Base-by-base conservation (phyloP, 257 asterid genomes). In the Echites panduratus region DNA sequence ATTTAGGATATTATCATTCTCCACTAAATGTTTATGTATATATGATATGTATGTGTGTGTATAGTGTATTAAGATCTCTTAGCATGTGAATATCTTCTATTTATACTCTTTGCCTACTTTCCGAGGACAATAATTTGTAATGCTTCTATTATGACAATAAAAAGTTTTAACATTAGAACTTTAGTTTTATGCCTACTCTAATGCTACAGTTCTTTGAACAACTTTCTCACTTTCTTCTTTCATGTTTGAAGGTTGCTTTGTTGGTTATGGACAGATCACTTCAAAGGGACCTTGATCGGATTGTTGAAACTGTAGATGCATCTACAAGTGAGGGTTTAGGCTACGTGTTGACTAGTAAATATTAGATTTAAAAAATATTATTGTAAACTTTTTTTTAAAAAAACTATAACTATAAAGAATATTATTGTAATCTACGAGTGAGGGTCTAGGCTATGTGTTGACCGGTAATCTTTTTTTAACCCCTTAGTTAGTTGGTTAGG, bases 231-330 rank as follows among this genome's bases (percentile, higher is more conserved):
- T 75, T 71, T 59, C 22, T 63, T 48, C 54, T 17, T n/a, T 47
- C 68, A 10, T 19, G 41, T 49, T 75, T 79, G 3, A 75, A 94
- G 99, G 99, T 91, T 80, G 99, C 96, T 2, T 82, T 94, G 58
- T 84, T 92, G 86, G 99, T 98, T 73, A 75, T 86, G 87, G 99
- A 86, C 50, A 86, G 95, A 83, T 85, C 99, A 58, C 95, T 94
- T 50, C 99, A 91, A 76, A 82, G 68, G 83, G 98, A 94, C 83
- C 95, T 94, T 67, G 93, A 91, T 79, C 85, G 90, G 73, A 92
- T 93, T 77, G 98, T 97, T 16, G 89, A 91, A 82, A 84, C 80
- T 79, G 97, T 97, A 35, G 96, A 93, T 82, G 91, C 98, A 76
- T 94, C 99, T 81, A 90, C 87, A 56, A 69, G 96, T 0, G 86